Evolutionary conservation across 78 protist genomes (phyloP), one percentile per base, ranked within the genome.

Genomic region (Bigelowiella natans): DNA sequence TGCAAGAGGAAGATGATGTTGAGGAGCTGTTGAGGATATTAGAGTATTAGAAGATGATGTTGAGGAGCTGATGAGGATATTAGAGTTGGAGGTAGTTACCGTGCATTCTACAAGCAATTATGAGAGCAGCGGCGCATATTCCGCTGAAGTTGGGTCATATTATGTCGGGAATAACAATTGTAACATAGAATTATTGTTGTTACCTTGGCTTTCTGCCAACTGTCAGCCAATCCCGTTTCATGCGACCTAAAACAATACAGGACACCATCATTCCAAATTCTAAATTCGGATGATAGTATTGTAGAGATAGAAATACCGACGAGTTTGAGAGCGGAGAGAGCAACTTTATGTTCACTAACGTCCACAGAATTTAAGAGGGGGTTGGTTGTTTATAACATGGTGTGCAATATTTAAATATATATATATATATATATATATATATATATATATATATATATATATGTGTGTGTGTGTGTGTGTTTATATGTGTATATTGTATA

Each of bases 181-280:
- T 34, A 82, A 1, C 1, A 1, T 0, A 1, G 84, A 2, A 31
- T 31, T 31, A 31, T 31, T 1, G 37, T 11, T 11, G 82, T 11
- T n/a, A n/a, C n/a, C n/a, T 85, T 0, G 99, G 99, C 0, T 96
- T 88, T 28, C 99, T 86, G 39, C 99, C 99, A 1, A 90, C 88
- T 0, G 92, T 89, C 40, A 97, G 91, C 98, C 98, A 97, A 92
- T 97, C 98, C 11, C 99, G 90, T 39, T 95, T 93, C 99, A 97
- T 97, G 34, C 97, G 92, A 2, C 86, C 91, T 36, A 88, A 31
- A 28, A 83, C 86, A 26, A 31, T 36, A 83, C n/a, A n/a, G n/a
- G n/a, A n/a, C n/a, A n/a, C 31, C 18, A 63, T 29, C 82, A 18
- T 26, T 29, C 82, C 18, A 26, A 26, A 18, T 63, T 26, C 18